Base-by-base conservation (phyloP, 305 asterid genomes). In the Fraxinus baroniana region DNA sequence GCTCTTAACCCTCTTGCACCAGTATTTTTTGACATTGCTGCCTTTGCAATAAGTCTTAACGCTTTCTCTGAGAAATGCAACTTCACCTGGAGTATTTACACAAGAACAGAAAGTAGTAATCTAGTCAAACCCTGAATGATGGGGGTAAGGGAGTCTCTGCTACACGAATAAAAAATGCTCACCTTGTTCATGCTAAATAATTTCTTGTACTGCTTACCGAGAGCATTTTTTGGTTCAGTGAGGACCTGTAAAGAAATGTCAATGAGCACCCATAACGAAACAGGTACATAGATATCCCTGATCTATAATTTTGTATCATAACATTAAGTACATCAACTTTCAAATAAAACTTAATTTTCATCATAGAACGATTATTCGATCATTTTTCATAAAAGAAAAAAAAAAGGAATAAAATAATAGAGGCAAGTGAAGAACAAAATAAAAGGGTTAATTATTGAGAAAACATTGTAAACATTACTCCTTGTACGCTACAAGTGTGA, bases 1-100 rank as follows among this genome's bases (percentile, higher is more conserved):
- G 95, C 93, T 91, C 98, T 92, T 86, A 95, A 86, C 70, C 98
- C 98, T 88, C 98, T 91, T 6, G 98, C 98, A 81, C 98, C 98
- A 24, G 98, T 95, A 77, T 95, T 93, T 88, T 95, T 95, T 18
- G 88, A 85, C 91, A 89, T 90, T 64, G 98, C 97, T 89, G 91
- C 93, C 84, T 87, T 80, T 76, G 98, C 92, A 79, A 93, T 93
- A 85, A 90, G 57, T 64, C 88, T 83, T 74, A 90, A 83, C 44
- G 98, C 98, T 81, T 87, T 90, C 80, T 93, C 92, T 22, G 95
- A 89, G 77, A 90, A 92, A 89, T 95, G 98, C 28, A 95, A 88
- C 91, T 90, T 93, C 83, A 92, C 97, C 98, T 95, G 92, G 83
- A 78, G 66, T 84, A 86, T 77, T 33, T 73, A 73, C 24, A 79